A percentile compares a stretch with the other conserved stretches of the same genome.
These are phyloP conservation scores for Berberis thunbergii DNA, from an alignment of 164 flowering plant species.

Conservation along the genomic window DNA sequence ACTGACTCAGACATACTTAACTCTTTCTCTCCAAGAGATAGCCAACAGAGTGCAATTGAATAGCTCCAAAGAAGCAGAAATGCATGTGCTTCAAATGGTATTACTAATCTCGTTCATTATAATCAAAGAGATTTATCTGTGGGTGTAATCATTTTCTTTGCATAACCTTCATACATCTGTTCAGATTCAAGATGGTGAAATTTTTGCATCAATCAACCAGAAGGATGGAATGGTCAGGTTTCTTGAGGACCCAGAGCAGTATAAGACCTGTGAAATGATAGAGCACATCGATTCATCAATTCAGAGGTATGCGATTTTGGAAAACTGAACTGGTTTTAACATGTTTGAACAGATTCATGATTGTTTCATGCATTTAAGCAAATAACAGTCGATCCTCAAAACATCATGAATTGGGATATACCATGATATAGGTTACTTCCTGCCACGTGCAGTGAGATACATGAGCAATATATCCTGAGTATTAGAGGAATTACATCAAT, in stretches of 20 bases:
- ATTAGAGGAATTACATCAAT: background rate
- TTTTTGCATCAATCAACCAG: slow-evolving; percentile 91
- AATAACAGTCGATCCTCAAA: background rate
- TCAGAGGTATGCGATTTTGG: slow-evolving; percentile 53
- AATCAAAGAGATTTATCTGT: background rate
- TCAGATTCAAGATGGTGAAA: slow-evolving; percentile 92
- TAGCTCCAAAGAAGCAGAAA: slow-evolving; percentile 90
- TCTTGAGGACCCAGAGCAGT: slow-evolving; percentile 93
- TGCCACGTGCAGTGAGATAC: too few species aligned
- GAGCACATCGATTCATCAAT: slow-evolving; percentile 75
- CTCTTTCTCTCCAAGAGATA: slow-evolving; percentile 91
- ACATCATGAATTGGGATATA: too few species aligned
- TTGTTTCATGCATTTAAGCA: background rate
- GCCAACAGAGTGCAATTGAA: slow-evolving; percentile 70
- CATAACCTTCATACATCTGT: background rate
- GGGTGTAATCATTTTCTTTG: background rate
- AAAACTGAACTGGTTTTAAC: background rate
- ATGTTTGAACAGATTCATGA: background rate
- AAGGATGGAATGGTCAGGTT: slow-evolving; percentile 99
- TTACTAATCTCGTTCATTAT: background rate
- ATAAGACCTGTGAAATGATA: slow-evolving; percentile 85
- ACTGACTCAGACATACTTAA: slow-evolving; percentile 89
- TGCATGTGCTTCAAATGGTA: slow-evolving; percentile 99
- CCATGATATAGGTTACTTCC: too few species aligned
- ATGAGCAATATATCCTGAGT: too few species aligned